phyloP scores from a whole-genome alignment of 345 rosid species.

The Odontarrhena argentea region DNA sequence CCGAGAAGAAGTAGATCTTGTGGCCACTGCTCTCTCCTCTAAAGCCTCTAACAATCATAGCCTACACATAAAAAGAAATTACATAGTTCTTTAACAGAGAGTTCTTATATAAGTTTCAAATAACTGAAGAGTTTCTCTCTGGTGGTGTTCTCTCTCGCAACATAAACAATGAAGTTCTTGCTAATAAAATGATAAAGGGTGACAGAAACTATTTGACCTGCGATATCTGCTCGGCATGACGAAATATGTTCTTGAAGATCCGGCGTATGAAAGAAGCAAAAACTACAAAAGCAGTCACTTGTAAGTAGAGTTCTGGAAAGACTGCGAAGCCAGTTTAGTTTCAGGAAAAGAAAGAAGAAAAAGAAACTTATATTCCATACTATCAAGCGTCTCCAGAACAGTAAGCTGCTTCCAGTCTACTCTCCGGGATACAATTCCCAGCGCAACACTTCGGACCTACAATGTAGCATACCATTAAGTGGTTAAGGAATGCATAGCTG shows the following conservation, averaged over 20 bases:
- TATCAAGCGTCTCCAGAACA: constrained; percentile 72
- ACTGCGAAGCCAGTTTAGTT: background rate
- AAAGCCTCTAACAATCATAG: constrained; percentile 97
- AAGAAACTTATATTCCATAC: constrained; percentile 50
- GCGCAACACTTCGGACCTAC: constrained; percentile 82
- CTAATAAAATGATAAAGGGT: constrained; percentile 10
- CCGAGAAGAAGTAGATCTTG: constrained; percentile 62
- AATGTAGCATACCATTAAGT: constrained; percentile 14
- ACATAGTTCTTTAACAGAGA: background rate
- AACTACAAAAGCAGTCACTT: constrained; percentile 52
- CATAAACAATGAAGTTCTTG: background rate
- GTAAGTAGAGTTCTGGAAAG: constrained; percentile 3
- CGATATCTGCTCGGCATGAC: constrained; percentile 92
- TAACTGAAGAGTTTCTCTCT: constrained; percentile 1
- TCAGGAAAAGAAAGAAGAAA: constrained; percentile 6
- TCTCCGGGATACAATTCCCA: constrained; percentile 91
- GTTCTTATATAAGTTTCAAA: background rate
- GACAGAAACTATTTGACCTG: constrained; percentile 54
- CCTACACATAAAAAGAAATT: constrained; percentile 48
- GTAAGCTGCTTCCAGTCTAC: constrained; percentile 87
- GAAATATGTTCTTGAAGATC: constrained; percentile 87
- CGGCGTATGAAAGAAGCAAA: constrained; percentile 78
- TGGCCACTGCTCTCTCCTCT: constrained; percentile 78
- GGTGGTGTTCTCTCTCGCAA: background rate
- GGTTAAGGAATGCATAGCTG: background rate